Conservation (phyloP, 805 yeast species). For the Kluyveromyces aestuarii region DNA sequence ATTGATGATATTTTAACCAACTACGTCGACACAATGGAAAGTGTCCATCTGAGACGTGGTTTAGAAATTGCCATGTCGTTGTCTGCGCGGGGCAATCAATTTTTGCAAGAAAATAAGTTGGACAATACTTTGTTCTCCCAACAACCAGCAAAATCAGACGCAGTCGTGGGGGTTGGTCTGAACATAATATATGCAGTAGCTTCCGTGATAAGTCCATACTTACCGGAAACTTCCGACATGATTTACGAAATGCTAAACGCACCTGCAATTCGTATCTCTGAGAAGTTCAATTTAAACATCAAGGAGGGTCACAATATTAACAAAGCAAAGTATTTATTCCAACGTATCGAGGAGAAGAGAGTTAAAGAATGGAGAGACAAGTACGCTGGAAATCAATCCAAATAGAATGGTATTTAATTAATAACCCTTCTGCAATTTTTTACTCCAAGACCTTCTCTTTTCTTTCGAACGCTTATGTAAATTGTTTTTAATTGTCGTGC, state of each 20-base stretch:
- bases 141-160: constrained; percentile 73
- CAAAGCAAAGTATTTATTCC: constrained; percentile 84
- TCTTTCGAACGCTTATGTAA: not conserved
- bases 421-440: not conserved
- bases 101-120: constrained; percentile 91
- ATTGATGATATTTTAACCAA: constrained; percentile 49
- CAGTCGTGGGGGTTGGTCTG: constrained; percentile 85
- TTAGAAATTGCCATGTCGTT: constrained; percentile 85
- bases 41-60: constrained; percentile 76
- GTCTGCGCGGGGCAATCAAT: constrained; percentile 88
- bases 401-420: not conserved
- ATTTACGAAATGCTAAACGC: constrained; percentile 76
- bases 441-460: not conserved
- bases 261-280: constrained; percentile 70
- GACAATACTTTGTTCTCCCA: constrained; percentile 79
- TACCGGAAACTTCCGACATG: constrained; percentile 71
- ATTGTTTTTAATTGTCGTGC: not conserved
- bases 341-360: constrained; percentile 84
- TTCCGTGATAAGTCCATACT: constrained; percentile 74
- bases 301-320: constrained; percentile 80
- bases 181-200: constrained; percentile 82
- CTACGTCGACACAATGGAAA: constrained; percentile 69
- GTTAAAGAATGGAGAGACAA: constrained; percentile 76
- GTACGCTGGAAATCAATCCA: constrained; percentile 70
- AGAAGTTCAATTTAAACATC: constrained; percentile 59